phyloP scores from a whole-genome alignment of 2,329 filamentous ascomycete species.

The Hymenoscyphus fraxineus region DNA sequence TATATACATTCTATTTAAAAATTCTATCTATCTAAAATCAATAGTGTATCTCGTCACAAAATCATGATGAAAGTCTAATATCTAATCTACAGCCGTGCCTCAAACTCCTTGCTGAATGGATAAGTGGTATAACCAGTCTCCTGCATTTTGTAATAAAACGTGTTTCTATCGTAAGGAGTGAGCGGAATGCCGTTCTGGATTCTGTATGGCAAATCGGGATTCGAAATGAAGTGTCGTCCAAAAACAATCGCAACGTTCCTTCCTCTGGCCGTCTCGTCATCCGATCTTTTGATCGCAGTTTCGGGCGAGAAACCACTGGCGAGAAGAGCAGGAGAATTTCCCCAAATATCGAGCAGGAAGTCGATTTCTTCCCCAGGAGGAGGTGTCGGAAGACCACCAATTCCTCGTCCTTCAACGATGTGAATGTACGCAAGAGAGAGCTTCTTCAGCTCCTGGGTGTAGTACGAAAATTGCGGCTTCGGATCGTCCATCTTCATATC shows the following conservation, averaged over 20 bases:
- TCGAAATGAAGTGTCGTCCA: conserved; percentile 44
- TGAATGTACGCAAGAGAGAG: conserved; percentile 59
- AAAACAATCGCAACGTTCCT: conserved; percentile 40
- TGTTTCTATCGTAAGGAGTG: conserved; percentile 39
- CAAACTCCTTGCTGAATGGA: conserved; percentile 33
- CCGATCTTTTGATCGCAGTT: conserved; percentile 37
- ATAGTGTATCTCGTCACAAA: too few species aligned
- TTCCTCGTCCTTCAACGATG: conserved; percentile 49
- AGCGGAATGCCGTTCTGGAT: conserved; percentile 39
- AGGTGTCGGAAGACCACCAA: conserved; percentile 37
- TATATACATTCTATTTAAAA: too few species aligned
- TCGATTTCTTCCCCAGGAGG: conserved; percentile 37
- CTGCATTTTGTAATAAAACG: conserved; percentile 36
- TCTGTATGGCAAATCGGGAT: conserved; percentile 43
- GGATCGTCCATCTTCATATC: conserved; percentile 62
- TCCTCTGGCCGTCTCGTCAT: conserved; percentile 36
- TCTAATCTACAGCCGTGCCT: not conserved
- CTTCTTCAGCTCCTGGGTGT: conserved; percentile 48
- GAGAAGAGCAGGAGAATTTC: conserved; percentile 45
- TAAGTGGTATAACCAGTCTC: conserved; percentile 38
- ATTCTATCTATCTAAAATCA: too few species aligned
- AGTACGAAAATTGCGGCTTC: conserved; percentile 57
- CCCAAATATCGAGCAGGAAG: conserved; percentile 45
- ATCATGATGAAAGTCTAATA: too few species aligned
- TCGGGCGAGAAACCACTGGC: conserved; percentile 44